Evolutionary conservation across 352 stramenopile genomes (phyloP).

Genomic region (Phytopythium montanum): DNA sequence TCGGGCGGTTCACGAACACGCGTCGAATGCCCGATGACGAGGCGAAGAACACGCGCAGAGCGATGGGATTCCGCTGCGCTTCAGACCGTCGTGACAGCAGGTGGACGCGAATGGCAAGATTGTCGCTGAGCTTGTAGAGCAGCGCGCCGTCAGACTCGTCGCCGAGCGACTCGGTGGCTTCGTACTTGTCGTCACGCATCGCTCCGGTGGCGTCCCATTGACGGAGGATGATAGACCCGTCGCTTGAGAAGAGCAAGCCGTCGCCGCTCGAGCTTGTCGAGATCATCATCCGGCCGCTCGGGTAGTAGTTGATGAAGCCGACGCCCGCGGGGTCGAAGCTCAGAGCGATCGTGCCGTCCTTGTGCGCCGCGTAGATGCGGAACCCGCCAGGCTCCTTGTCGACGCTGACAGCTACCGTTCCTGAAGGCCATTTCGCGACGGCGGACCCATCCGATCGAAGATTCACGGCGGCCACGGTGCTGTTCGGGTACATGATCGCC

Average conservation of each 20-base stretch:
- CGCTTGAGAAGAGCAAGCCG: constrained; percentile 49
- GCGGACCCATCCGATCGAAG: constrained; percentile 61
- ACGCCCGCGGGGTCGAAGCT: constrained; percentile 65
- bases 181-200: constrained; percentile 40
- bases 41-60: constrained; percentile 49
- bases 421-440: constrained; percentile 62
- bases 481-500: constrained; percentile 39
- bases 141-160: constrained; percentile 40
- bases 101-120: constrained; percentile 35
- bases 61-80: constrained; percentile 18
- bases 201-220: constrained; percentile 46
- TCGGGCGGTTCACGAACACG: constrained; percentile 42
- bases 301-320: constrained; percentile 78
- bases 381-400: constrained; percentile 61
- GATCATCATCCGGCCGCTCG: constrained; percentile 65
- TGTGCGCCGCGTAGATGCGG: constrained; percentile 66
- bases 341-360: constrained; percentile 57
- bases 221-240: constrained; percentile 38
- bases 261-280: constrained; percentile 65
- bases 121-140: constrained; percentile 45
- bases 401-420: constrained; percentile 60
- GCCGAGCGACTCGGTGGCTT: constrained; percentile 24
- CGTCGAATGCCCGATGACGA: constrained; percentile 34
- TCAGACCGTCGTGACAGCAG: constrained; percentile 8
- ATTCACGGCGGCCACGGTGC: constrained; percentile 42